Evolutionary conservation across 1,284 basidiomycete species (phyloP), one percentile per base, ranked within the genome.

Genomic region (Macrocybe sp.): DNA sequence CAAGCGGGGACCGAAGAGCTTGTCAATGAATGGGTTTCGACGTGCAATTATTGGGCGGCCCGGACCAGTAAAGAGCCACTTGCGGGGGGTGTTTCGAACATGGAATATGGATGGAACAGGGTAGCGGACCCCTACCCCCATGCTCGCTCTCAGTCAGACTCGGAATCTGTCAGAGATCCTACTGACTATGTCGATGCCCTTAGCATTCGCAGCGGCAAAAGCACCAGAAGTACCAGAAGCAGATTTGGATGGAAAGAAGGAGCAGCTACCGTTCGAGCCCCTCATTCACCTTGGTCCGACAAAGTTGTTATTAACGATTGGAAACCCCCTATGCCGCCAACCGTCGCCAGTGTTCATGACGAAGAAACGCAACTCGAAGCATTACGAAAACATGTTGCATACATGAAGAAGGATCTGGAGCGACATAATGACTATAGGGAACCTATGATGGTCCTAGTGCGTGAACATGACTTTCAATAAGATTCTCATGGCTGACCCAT

Each of bases 11-110:
- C 96, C 2, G 95, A 97, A 60, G 95, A 97, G 57, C 79, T 99
- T 12, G 93, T 97, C 35, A 89, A 91, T 60, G 96, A 99, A 65
- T 99, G 96, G 96, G 94, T 97, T 6, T 86, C 89, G 32, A 97
- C 96, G 0, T 98, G 95, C 78, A 99, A 98, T 69, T 98, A 98
- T 65, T 98, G 95, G 94, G 92, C 96, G 0, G 96, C 96, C 0
- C 77, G 95, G 32, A 85, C 83, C 54, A 93, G 89, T 65, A 93
- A 95, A 58, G 93, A 97, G 60, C 96, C 96, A 0, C 76, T 99
- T 2, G 78, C 89, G 2, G 96, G 95, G 2, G 96, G 95, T 30
- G 93, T 98, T 2, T 94, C 92, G 41, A 99, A 99, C 68, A 96
- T 98, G 88, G 97, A 99, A 65, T 98, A 99, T 61, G 96, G 96